Evolutionary conservation across 1,284 basidiomycete species (phyloP), one percentile per base, ranked within the genome.

Genomic region (Microbotryum intermedium): DNA sequence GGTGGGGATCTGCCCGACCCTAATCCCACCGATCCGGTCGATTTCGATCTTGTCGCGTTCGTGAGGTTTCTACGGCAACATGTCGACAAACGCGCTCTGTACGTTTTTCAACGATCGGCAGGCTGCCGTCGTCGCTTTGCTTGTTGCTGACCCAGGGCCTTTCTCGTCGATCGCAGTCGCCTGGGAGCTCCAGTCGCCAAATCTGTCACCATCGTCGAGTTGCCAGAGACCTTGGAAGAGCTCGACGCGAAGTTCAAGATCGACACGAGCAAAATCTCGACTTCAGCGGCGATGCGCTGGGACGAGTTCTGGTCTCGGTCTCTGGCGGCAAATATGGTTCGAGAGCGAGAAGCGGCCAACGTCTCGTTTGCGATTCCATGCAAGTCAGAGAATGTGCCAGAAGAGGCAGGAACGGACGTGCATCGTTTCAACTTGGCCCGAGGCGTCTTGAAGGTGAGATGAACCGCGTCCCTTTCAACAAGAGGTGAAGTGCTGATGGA

Each of bases 31-130:
- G 86, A 84, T 71, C 75, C 83, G 20, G 82, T 79, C 7, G 82
- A 88, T 47, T 92, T 95, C 70, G 82, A 90, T 72, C 75, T 94
- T 13, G 76, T 82, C 26, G 79, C 79, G 20, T 90, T 93, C 68
- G 73, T 94, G 43, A 82, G 85, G 63, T 90, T 90, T 71, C 78
- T 95, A 55, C 81, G 92, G 44, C 79, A 79, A 16, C 80, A 87
- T 68, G 79, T 95, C 49, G 88, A 94, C 74, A 94, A 93, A 76
- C 84, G 83, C 71, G 82, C 85, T 1, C 71, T 92, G 88, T 91
- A 71, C 74, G 88, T 81, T 28, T 7, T 39, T 39, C 34, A 3
- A 20, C 6, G 28, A 7, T 23, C 18, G 34, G 34, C 34, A 39
- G 13, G 13, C 34, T 39, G 16, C 34, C 20, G 5, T 26, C 21